Percentiles rank a stretch among this genome's conserved stretches.
Conservation (phyloP, 2,329 filamentous ascomycete genomes). For the Stagonosporopsis chrysanthemi region DNA sequence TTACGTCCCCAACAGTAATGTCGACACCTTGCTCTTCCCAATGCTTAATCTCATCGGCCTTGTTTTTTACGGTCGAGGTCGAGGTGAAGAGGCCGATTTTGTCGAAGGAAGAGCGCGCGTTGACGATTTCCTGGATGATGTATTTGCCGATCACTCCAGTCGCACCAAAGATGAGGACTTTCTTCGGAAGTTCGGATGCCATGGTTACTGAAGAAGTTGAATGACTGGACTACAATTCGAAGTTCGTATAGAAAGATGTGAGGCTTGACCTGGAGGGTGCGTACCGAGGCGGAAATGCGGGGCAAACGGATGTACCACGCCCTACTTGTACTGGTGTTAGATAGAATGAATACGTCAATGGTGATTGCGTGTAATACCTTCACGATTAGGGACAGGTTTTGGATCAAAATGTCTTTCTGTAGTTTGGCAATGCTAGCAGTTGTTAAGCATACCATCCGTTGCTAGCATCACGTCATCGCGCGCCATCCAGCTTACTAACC, state of each 20-base stretch:
- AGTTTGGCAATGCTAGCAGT: background rate
- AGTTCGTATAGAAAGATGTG: background rate
- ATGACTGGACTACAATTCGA: background rate
- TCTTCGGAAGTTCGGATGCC: constrained; percentile 38
- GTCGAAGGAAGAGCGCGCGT: constrained; percentile 55
- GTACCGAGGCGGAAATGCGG: constrained; percentile 9
- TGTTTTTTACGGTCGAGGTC: constrained; percentile 58
- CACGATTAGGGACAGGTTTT: too few species aligned
- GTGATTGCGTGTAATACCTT: background rate
- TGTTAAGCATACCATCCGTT: background rate
- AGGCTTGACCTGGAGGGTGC: constrained; percentile 14
- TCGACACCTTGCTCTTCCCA: constrained; percentile 59
- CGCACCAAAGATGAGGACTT: constrained; percentile 62
- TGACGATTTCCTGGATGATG: constrained; percentile 60
- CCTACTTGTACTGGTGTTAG: background rate
- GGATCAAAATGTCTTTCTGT: background rate
- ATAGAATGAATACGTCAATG: background rate
- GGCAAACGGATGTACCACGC: constrained; percentile 1
- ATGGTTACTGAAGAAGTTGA: background rate
- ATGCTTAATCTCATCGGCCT: constrained; percentile 57
- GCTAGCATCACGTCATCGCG: constrained; percentile 4
- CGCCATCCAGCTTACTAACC: background rate
- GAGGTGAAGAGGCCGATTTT: constrained; percentile 66
- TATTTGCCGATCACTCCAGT: constrained; percentile 62
- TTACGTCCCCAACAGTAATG: constrained; percentile 64